Evolutionary conservation across 2,329 filamentous ascomycete genomes (phyloP).

Genomic region (Ophiocordyceps unilateralis): DNA sequence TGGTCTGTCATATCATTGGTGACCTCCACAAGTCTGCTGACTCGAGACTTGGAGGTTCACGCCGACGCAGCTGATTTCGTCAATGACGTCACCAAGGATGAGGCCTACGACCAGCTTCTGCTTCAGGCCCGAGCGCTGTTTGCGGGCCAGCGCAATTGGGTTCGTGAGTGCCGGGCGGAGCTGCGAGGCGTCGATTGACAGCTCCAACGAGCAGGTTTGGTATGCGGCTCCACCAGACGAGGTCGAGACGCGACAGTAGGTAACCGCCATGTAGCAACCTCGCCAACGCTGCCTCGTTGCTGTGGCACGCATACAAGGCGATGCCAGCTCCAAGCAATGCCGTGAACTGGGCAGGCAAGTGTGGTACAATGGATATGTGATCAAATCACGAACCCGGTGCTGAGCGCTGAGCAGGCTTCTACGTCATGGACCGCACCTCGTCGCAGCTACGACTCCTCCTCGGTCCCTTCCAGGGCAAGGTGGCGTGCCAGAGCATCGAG

Average conservation of each 20-base stretch:
- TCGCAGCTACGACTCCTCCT: conserved; percentile 44
- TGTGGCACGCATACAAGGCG: conserved; percentile 68
- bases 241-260: neutral
- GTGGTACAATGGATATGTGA: neutral
- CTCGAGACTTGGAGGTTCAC: conserved; percentile 38
- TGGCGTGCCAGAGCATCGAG: conserved; percentile 61
- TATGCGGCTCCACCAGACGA: conserved; percentile 1
- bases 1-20: neutral
- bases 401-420: conserved; percentile 36
- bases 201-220: conserved; percentile 5
- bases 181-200: neutral
- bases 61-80: conserved; percentile 64
- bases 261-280: conserved; percentile 41
- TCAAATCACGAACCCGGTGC: neutral
- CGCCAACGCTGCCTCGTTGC: conserved; percentile 54
- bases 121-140: conserved; percentile 53
- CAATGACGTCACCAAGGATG: conserved; percentile 46
- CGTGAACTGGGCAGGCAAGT: conserved; percentile 60
- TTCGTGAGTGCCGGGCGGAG: conserved; percentile 19
- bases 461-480: conserved; percentile 65
- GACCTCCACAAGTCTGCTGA: neutral
- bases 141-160: conserved; percentile 64
- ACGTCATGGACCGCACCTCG: conserved; percentile 40
- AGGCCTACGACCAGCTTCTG: conserved; percentile 59
- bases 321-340: conserved; percentile 44